Percentiles rank a stretch among this genome's conserved stretches.
These are phyloP conservation scores for Geosmithia putterillii DNA, from an alignment of 2,329 filamentous ascomycete genomes.

Conservation along the genomic window DNA sequence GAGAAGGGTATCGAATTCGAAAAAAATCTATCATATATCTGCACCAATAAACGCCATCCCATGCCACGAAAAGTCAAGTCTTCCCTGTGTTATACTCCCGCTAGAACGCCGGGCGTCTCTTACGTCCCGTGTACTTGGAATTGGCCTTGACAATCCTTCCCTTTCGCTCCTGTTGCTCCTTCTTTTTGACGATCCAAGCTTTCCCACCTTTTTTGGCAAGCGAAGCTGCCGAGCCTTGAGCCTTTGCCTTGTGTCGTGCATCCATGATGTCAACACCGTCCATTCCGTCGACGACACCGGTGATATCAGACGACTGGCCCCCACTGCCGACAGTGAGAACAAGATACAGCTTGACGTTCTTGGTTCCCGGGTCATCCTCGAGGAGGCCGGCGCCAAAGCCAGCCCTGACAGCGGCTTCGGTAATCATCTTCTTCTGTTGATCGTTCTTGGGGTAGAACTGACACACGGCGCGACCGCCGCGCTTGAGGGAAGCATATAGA, in stretches of 20 bases:
- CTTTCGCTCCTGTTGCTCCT: constrained; percentile 87
- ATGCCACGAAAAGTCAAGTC: neutral
- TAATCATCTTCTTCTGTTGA: constrained; percentile 83
- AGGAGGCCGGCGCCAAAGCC: constrained; percentile 91
- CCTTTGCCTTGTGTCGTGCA: constrained; percentile 38
- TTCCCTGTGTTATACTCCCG: constrained; percentile 3
- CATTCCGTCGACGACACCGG: constrained; percentile 79
- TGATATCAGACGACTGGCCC: constrained; percentile 62
- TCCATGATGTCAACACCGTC: constrained; percentile 77
- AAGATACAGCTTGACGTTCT: constrained; percentile 93
- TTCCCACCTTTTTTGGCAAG: constrained; percentile 69
- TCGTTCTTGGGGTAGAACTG: constrained; percentile 99
- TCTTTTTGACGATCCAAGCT: constrained; percentile 74
- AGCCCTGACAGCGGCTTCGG: constrained; percentile 76
- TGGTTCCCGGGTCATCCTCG: constrained; percentile 92
- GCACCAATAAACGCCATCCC: neutral
- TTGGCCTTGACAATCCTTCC: constrained; percentile 87
- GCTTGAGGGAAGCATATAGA: constrained; percentile 69
- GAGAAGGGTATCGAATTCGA: constrained; percentile 1
- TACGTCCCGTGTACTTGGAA: constrained; percentile 89
- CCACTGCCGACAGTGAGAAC: constrained; percentile 73
- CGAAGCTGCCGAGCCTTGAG: constrained; percentile 27
- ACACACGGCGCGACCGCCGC: constrained; percentile 83
- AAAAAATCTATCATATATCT: constrained; percentile 5
- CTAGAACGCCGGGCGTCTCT: constrained; percentile 67